These are phyloP conservation scores for Straminergon stramineum DNA, from an alignment of 225 moss, liverwort and hornwort species.

Conservation along the genomic window DNA sequence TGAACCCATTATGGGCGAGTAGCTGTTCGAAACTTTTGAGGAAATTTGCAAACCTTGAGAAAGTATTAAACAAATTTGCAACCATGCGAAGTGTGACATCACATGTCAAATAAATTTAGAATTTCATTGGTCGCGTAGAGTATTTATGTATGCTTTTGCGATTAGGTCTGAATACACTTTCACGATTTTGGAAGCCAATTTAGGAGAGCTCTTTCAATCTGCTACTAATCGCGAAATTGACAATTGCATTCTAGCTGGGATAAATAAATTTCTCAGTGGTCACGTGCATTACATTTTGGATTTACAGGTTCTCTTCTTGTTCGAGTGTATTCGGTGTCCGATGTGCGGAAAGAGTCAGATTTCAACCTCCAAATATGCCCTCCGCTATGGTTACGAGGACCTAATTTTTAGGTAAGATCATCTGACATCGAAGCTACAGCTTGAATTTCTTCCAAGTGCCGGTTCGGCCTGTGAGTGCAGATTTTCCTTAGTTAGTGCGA, in stretches of 20 bases:
- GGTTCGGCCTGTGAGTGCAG: neutral
- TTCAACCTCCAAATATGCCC: neutral
- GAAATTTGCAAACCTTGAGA: neutral
- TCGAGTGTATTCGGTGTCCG: slow-evolving; percentile 6
- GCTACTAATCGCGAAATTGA: neutral
- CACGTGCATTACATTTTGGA: neutral
- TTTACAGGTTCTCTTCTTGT: neutral
- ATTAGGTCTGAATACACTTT: too few relatives aligned
- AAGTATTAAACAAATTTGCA: neutral
- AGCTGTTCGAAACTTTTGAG: neutral
- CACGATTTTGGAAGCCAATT: neutral
- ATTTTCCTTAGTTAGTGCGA: neutral
- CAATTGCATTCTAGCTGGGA: neutral
- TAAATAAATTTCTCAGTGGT: neutral
- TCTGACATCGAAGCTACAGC: neutral
- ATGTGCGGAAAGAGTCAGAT: neutral
- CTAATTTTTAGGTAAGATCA: neutral
- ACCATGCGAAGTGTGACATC: neutral
- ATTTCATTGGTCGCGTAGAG: neutral
- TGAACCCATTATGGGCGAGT: neutral
- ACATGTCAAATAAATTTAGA: neutral
- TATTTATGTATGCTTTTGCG: neutral
- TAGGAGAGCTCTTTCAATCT: neutral
- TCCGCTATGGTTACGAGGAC: neutral
- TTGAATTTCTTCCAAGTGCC: neutral